These are phyloP conservation scores for Mesotaenium endlicherianum DNA, from an alignment of 139 green algal species.

Conservation along the genomic window DNA sequence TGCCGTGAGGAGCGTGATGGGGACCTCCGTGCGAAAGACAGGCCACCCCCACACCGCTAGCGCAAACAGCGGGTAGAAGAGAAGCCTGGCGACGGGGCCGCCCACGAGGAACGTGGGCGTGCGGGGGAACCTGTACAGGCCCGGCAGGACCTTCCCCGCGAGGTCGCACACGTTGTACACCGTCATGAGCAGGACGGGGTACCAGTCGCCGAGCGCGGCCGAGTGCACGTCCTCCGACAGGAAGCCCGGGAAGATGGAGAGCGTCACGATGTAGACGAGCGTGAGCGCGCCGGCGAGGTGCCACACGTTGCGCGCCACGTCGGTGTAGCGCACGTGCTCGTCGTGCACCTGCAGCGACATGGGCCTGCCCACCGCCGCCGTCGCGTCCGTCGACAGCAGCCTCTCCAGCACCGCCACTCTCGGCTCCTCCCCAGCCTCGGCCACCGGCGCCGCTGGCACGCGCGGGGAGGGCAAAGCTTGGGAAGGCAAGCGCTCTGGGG, in stretches of 20 bases:
- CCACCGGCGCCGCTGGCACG: too few relatives aligned
- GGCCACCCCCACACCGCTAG: conserved; percentile 11
- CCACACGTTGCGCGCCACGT: conserved; percentile 16
- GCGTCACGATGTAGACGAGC: conserved; percentile 59
- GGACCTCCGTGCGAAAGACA: conserved; percentile 6
- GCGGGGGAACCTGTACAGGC: too few relatives aligned
- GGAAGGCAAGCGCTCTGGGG: neutral
- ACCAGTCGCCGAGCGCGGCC: conserved; percentile 73
- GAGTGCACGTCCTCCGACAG: conserved; percentile 79
- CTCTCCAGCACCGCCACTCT: neutral
- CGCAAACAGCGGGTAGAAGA: conserved; percentile 65
- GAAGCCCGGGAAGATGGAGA: conserved; percentile 89
- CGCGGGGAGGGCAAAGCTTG: neutral
- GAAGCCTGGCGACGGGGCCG: conserved; percentile 10
- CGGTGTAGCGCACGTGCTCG: neutral
- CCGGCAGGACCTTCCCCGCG: conserved; percentile 34
- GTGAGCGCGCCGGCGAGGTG: neutral
- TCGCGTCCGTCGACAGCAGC: neutral
- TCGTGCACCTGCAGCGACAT: conserved; percentile 7
- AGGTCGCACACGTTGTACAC: conserved; percentile 42
- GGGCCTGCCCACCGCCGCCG: neutral
- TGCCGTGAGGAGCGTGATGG: conserved; percentile 48
- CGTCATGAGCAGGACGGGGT: conserved; percentile 66
- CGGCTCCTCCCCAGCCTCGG: too few relatives aligned
- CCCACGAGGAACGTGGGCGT: neutral